Conservation (phyloP, 2,329 filamentous ascomycete genomes). For the Gaeumannomyces tritici region DNA sequence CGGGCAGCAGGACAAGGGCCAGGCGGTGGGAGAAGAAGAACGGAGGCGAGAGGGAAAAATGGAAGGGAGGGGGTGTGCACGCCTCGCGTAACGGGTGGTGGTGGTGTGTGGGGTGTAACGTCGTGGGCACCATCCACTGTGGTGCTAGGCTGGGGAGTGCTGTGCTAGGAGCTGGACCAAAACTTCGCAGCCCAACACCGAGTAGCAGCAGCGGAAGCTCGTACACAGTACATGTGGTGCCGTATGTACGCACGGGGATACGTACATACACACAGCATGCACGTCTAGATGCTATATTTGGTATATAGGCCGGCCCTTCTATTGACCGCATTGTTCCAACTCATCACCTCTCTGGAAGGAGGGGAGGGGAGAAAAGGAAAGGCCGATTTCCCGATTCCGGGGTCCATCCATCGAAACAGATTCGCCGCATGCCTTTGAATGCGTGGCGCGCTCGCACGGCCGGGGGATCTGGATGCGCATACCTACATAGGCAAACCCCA, state of each 20-base stretch:
- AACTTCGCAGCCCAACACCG: not conserved
- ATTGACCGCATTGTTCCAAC: conserved; percentile 16
- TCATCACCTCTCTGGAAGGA: conserved; percentile 11
- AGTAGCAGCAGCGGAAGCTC: not conserved
- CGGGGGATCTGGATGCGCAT: too few species aligned
- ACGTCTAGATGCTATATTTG: conserved; percentile 22
- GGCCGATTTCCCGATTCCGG: too few species aligned
- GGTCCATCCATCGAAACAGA: conserved; percentile 13
- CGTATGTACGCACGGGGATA: too few species aligned
- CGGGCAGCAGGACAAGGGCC: conserved; percentile 2
- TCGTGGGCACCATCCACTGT: too few species aligned
- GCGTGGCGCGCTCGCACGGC: conserved; percentile 8
- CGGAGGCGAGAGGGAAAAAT: not conserved
- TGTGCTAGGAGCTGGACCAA: not conserved
- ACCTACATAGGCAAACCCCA: too few species aligned
- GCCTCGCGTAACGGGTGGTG: not conserved
- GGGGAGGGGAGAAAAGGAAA: conserved; percentile 9
- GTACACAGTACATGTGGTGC: too few species aligned
- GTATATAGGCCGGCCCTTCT: conserved; percentile 19
- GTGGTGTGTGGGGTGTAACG: not conserved
- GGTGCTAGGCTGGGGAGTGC: too few species aligned
- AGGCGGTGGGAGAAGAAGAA: not conserved
- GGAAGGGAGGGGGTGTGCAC: not conserved
- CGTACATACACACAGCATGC: too few species aligned
- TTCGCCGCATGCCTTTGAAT: conserved; percentile 16